Evolutionary conservation across 2,329 filamentous ascomycete genomes (phyloP).

Genomic region (Coleophoma crateriformis): DNA sequence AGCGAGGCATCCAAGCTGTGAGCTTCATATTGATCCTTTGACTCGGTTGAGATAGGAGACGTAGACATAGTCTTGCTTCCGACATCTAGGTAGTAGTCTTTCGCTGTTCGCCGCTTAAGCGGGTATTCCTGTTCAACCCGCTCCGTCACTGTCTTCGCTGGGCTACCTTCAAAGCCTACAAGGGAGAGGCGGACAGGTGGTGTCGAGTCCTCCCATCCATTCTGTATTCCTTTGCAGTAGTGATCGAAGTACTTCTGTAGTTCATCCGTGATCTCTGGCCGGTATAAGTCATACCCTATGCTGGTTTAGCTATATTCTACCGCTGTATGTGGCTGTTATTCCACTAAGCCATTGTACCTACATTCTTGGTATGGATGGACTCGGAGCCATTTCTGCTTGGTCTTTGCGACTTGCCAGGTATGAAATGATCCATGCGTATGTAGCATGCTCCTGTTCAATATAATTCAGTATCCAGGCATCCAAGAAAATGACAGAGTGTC

Average conservation of each 20-base stretch:
- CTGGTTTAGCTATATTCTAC: slow-evolving; percentile 30
- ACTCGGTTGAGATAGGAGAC: neutral
- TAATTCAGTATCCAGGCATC: neutral
- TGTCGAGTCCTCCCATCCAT: slow-evolving; percentile 38
- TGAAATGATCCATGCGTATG: slow-evolving; percentile 4
- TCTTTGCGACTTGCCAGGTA: neutral
- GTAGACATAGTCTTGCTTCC: neutral
- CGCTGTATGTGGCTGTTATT: slow-evolving; percentile 13
- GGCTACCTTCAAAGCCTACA: neutral
- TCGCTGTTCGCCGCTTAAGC: neutral
- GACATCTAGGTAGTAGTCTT: neutral
- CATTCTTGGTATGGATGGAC: too few species aligned
- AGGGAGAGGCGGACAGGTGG: slow-evolving; percentile 34
- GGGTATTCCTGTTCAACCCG: neutral
- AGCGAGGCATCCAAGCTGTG: neutral
- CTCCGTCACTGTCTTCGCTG: neutral
- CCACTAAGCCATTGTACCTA: neutral
- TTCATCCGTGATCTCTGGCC: slow-evolving; percentile 27
- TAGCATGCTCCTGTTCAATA: neutral
- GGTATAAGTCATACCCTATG: slow-evolving; percentile 35
- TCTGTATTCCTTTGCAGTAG: slow-evolving; percentile 35
- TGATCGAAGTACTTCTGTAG: slow-evolving; percentile 37
- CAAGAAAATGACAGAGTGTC: neutral
- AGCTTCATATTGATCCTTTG: neutral
- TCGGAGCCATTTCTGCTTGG: slow-evolving; percentile 3